A percentile compares a stretch with the other conserved stretches of the same genome.
Evolutionary conservation across 169 alveolate genomes (phyloP).

Genomic region (Cryptosporidium felis): DNA sequence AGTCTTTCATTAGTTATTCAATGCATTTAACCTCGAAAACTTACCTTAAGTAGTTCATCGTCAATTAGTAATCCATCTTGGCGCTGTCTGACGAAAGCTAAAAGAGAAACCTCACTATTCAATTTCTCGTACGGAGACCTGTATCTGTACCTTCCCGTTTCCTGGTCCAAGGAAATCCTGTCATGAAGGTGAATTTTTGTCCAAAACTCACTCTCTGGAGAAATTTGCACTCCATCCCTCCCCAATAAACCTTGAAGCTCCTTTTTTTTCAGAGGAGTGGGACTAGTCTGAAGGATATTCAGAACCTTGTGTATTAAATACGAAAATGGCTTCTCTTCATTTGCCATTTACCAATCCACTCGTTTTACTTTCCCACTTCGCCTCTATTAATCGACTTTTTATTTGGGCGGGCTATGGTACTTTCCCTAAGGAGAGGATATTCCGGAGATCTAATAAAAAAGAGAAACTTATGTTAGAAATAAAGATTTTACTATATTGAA

Average conservation of each 20-base stretch:
- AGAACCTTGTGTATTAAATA: conserved; percentile 47
- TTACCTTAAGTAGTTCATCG: conserved; percentile 62
- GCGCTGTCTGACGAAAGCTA: conserved; percentile 42
- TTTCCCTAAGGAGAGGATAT: too few relatives aligned
- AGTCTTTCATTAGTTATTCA: not conserved
- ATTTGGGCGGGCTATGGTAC: too few relatives aligned
- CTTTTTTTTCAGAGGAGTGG: conserved; percentile 2
- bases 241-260: not conserved
- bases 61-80: conserved; percentile 56
- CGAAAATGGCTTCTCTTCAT: conserved; percentile 60
- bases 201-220: conserved; percentile 55
- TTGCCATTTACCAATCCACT: not conserved
- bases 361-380: too few relatives aligned
- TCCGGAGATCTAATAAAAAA: too few relatives aligned
- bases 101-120: conserved; percentile 31
- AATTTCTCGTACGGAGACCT: conserved; percentile 64
- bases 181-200: conserved; percentile 41
- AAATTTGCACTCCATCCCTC: conserved; percentile 51
- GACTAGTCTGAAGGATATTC: not conserved
- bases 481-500: too few relatives aligned
- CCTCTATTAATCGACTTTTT: too few relatives aligned
- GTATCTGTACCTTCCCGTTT: conserved; percentile 33
- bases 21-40: not conserved
- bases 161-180: conserved; percentile 4
- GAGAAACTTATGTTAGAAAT: too few relatives aligned